phyloP scores from a whole-genome alignment of 805 yeast species.

The Zygosaccharomyces pseudorouxii region DNA sequence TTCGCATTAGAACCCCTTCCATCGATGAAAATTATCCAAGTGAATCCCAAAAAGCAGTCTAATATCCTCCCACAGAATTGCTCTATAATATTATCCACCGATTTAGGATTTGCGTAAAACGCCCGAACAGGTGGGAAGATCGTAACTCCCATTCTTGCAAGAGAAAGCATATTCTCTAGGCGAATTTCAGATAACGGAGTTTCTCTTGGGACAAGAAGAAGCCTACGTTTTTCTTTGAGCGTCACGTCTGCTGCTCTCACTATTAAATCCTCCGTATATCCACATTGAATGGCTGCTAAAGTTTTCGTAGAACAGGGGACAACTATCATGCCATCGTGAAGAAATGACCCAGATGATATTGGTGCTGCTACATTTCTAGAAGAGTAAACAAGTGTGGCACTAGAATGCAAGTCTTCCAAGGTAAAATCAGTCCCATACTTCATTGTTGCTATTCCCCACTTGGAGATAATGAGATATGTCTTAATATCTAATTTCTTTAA shows the following conservation, averaged over 20 bases:
- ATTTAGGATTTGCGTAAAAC: conserved; percentile 27
- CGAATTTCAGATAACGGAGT: conserved; percentile 32
- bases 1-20: conserved; percentile 20
- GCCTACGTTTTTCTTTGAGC: conserved; percentile 25
- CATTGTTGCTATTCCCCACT: conserved; percentile 33
- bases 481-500: conserved; percentile 20
- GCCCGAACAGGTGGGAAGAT: conserved; percentile 33
- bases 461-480: conserved; percentile 29
- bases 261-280: conserved; percentile 30
- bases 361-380: conserved; percentile 30
- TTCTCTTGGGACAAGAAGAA: conserved; percentile 27
- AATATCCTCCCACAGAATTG: conserved; percentile 28
- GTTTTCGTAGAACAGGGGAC: conserved; percentile 34
- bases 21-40: conserved; percentile 24
- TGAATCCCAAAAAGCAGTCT: conserved; percentile 29
- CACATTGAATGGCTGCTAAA: conserved; percentile 28
- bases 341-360: conserved; percentile 30
- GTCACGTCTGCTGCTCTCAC: conserved; percentile 33
- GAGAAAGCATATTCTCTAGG: conserved; percentile 27
- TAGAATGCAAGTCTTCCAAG: conserved; percentile 15
- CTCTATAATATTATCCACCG: conserved; percentile 26
- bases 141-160: conserved; percentile 21
- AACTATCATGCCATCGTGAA: conserved; percentile 33
- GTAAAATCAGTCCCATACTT: conserved; percentile 29
- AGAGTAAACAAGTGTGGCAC: conserved; percentile 21